phyloP scores from a whole-genome alignment of 2,329 filamentous ascomycete genomes.

The Fusarium anguioides region DNA sequence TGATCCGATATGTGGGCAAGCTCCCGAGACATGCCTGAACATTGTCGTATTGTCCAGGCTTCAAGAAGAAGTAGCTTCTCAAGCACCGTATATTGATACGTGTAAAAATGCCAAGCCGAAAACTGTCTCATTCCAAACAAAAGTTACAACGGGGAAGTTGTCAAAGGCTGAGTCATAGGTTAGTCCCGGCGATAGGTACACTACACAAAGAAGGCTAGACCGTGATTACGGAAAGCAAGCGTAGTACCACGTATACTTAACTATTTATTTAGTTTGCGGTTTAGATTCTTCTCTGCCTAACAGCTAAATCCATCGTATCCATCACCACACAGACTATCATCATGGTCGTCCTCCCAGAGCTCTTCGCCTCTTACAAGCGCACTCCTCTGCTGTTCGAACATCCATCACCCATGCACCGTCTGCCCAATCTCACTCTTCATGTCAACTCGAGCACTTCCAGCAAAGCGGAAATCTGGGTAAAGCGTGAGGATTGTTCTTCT shows the following conservation, averaged over 20 bases:
- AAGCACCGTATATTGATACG: no score
- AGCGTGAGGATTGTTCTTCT: neutral
- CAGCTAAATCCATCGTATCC: no score
- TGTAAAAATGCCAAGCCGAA: no score
- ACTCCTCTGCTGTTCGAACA: neutral
- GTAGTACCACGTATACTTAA: no score
- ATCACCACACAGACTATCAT: rapidly evolving
- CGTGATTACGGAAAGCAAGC: no score
- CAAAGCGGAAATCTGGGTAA: neutral
- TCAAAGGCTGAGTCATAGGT: no score
- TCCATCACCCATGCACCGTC: neutral
- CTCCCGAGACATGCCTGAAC: neutral
- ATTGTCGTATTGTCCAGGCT: neutral
- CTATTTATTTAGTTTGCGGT: no score
- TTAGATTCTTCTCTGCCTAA: no score
- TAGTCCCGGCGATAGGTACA: no score
- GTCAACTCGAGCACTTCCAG: neutral
- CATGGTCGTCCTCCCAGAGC: neutral
- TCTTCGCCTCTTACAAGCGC: neutral
- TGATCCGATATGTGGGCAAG: neutral
- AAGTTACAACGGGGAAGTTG: no score
- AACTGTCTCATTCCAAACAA: no score
- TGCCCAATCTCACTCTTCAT: neutral
- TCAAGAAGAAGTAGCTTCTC: neutral
- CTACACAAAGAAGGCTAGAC: no score